A percentile compares a stretch with the other conserved stretches of the same genome.
phyloP scores from a whole-genome alignment of 1,139 yeast species.

The Eremothecium cymbalariae region DNA sequence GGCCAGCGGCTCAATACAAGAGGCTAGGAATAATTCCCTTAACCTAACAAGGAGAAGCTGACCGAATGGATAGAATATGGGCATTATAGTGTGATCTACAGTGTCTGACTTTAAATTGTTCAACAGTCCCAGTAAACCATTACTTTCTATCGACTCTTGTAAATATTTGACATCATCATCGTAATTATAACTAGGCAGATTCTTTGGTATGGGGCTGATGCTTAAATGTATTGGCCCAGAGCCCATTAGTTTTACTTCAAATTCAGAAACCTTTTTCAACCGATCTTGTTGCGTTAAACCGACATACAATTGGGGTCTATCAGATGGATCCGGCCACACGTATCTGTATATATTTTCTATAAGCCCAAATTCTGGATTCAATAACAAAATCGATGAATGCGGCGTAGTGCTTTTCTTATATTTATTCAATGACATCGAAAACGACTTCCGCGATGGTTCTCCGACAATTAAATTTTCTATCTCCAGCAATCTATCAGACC shows the following conservation, averaged over 20 bases:
- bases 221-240: conserved; percentile 6
- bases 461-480: conserved; percentile 48
- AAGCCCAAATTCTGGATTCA: conserved; percentile 75
- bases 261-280: background rate
- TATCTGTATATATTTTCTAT: conserved; percentile 39
- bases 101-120: conserved; percentile 20
- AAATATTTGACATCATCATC: conserved; percentile 10
- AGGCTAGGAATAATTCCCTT: conserved; percentile 62
- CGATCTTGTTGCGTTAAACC: conserved; percentile 31
- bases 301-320: conserved; percentile 49
- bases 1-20: conserved; percentile 69
- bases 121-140: conserved; percentile 34
- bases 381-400: conserved; percentile 49
- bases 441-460: conserved; percentile 41
- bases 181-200: conserved; percentile 16
- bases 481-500: conserved; percentile 29
- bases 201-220: conserved; percentile 17
- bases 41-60: conserved; percentile 51
- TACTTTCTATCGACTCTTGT: conserved; percentile 16
- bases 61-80: conserved; percentile 31
- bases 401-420: conserved; percentile 37
- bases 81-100: conserved; percentile 8
- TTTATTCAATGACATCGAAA: conserved; percentile 40
- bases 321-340: conserved; percentile 43
- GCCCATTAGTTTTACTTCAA: background rate